Evolutionary conservation across 2,329 filamentous ascomycete genomes (phyloP).

Genomic region (Talaromyces sp.): DNA sequence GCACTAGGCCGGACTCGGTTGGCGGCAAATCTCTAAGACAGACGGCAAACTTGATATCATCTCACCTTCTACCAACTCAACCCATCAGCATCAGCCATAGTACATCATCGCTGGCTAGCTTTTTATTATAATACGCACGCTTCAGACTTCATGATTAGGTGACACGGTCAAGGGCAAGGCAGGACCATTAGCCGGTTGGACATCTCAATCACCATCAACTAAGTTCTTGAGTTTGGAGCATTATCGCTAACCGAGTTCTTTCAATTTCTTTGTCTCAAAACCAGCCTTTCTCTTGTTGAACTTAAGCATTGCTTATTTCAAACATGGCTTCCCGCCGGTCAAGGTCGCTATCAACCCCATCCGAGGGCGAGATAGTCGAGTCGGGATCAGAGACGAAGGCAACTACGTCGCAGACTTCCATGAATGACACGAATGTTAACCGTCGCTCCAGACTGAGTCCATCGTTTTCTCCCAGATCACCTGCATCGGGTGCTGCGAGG

Average conservation of each 20-base stretch:
- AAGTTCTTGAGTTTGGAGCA: slow-evolving; percentile 26
- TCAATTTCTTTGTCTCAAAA: slow-evolving; percentile 12
- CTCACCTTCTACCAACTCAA: not conserved
- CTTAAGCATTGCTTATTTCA: slow-evolving; percentile 12
- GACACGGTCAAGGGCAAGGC: slow-evolving; percentile 29
- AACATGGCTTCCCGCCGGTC: slow-evolving; percentile 49
- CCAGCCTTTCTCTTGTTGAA: slow-evolving; percentile 10
- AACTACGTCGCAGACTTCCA: slow-evolving; percentile 73
- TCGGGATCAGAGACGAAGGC: slow-evolving; percentile 72
- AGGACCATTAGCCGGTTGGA: slow-evolving; percentile 42
- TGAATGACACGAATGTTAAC: slow-evolving; percentile 84
- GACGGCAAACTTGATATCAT: not conserved
- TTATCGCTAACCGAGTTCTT: slow-evolving; percentile 36
- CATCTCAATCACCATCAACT: slow-evolving; percentile 36
- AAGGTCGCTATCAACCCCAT: slow-evolving; percentile 62
- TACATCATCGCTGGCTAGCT: not conserved
- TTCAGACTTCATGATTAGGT: slow-evolving; percentile 13
- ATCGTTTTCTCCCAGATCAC: slow-evolving; percentile 47
- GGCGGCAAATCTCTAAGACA: slow-evolving; percentile 4
- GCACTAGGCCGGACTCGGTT: slow-evolving; percentile 10
- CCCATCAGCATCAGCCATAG: not conserved
- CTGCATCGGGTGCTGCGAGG: slow-evolving; percentile 47
- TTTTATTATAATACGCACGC: not conserved
- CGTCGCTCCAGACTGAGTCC: slow-evolving; percentile 75
- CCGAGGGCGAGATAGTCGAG: slow-evolving; percentile 84